Base-by-base conservation (phyloP, 306 rosid genomes). In the Begonia fuchsioides region DNA sequence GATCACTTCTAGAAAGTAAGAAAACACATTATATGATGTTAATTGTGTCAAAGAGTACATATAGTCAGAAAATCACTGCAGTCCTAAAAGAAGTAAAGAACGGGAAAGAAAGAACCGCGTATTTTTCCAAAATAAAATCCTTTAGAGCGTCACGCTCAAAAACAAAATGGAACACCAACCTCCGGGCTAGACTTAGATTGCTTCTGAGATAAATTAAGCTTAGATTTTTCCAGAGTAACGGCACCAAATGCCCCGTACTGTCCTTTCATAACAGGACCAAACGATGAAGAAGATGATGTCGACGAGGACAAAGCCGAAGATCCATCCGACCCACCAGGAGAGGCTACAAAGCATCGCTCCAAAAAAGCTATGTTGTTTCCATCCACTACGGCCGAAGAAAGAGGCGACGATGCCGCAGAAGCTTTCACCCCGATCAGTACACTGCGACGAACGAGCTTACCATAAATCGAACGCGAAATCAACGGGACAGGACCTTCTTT, bases 181-280 rank as follows among this genome's bases (percentile, higher is more conserved):
- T 90, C 82, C 12, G 94, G 94, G 55, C 85, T 61, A 48, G 94
- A 74, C 71, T 10, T 49, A 20, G 83, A 62, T 56, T 85, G 85
- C 77, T 81, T 73, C 74, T 85, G 92, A 8, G 87, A 2, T 20
- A 65, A 8, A 65, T 90, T 92, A 20, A 90, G 81, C 72, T 90
- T 90, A 1, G 82, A 67, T 71, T 90, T 90, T 70, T 90, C 98
- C 57, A 90, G 71, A 10, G 98, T 90, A 44, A 72, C 94, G 12
- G 98, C 47, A 39, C 94, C 87, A 8, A 74, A 43, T n/a, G 95
- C 15, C 58, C 98, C 84, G 58, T 45, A 76, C 64, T 85, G 51
- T 0, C 71, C 92, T 65, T 90, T 90, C 98, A 85, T 85, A 32
- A 68, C 76, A 17, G 87, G 77, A 49, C 61, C 62, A 13, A 18